These are phyloP conservation scores for Hippophae rhamnoides DNA, from an alignment of 306 rosid species.

Conservation along the genomic window DNA sequence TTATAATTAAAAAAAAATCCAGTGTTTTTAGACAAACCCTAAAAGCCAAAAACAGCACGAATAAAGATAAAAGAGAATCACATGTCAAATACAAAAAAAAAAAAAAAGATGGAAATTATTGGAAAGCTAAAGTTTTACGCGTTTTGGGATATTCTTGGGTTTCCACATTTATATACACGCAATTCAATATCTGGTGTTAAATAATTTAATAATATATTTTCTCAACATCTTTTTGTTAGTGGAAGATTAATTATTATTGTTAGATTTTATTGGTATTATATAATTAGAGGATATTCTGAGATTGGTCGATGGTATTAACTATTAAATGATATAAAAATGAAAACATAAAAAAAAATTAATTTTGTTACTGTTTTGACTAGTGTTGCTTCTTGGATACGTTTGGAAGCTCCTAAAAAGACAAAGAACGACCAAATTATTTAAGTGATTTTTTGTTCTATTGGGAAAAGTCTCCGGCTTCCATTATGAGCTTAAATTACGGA, in stretches of 20 bases:
- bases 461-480: conserved; percentile 22
- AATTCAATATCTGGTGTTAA: conserved; percentile 1
- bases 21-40: not conserved
- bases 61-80: not conserved
- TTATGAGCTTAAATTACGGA: conserved; percentile 11
- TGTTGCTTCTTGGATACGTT: conserved; percentile 24
- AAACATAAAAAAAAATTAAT: not conserved
- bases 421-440: conserved; percentile 1
- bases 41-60: too few species aligned
- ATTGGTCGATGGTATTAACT: conserved; percentile 11
- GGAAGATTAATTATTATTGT: not conserved
- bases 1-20: too few species aligned
- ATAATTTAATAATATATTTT: not conserved
- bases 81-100: not conserved
- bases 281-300: conserved; percentile 5
- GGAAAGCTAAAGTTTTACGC: conserved; percentile 6
- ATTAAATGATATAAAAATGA: not conserved
- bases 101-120: not conserved
- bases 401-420: conserved; percentile 19
- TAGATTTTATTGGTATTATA: not conserved
- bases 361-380: conserved; percentile 18
- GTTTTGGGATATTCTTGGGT: conserved; percentile 19
- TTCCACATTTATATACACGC: conserved; percentile 12
- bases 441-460: conserved; percentile 10
- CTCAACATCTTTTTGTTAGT: conserved; percentile 7